These are phyloP conservation scores for Coleophoma crateriformis DNA, from an alignment of 2,329 filamentous ascomycete species.

Conservation along the genomic window DNA sequence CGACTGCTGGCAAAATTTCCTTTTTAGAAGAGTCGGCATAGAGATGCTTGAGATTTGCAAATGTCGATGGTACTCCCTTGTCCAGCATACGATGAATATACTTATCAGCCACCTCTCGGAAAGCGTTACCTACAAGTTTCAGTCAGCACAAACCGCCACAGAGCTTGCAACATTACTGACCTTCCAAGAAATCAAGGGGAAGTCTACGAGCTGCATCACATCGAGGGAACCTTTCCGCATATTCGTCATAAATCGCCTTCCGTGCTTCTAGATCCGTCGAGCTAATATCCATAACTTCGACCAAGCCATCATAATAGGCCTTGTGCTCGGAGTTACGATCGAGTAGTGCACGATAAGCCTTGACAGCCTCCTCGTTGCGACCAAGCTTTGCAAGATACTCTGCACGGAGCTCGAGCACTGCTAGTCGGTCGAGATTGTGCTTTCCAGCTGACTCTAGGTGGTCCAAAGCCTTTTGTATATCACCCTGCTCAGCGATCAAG, in stretches of 20 bases:
- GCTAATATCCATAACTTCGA: constrained; percentile 61
- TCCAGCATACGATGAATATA: constrained; percentile 83
- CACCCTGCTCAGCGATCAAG: constrained; percentile 85
- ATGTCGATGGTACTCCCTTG: constrained; percentile 92
- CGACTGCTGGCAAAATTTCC: constrained; percentile 67
- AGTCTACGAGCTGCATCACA: constrained; percentile 81
- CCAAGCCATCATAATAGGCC: constrained; percentile 76
- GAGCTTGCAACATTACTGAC: constrained; percentile 30
- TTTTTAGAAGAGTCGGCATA: constrained; percentile 77
- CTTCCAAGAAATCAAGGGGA: constrained; percentile 82
- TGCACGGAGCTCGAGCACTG: constrained; percentile 79
- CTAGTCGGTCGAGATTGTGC: constrained; percentile 75
- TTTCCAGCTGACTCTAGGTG: constrained; percentile 77
- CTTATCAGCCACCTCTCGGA: constrained; percentile 67
- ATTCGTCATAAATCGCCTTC: constrained; percentile 75
- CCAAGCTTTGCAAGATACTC: constrained; percentile 77
- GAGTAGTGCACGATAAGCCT: constrained; percentile 74
- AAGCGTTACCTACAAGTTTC: constrained; percentile 59
- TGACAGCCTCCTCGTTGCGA: constrained; percentile 72
- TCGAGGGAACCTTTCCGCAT: constrained; percentile 73
- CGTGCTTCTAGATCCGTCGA: constrained; percentile 55
- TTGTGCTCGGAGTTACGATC: constrained; percentile 86
- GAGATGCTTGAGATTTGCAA: constrained; percentile 92
- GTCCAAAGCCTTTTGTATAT: constrained; percentile 76
- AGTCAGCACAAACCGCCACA: not conserved